These are phyloP conservation scores for Trichoderma erinaceum DNA, from an alignment of 495 filamentous ascomycete genomes.

Conservation along the genomic window DNA sequence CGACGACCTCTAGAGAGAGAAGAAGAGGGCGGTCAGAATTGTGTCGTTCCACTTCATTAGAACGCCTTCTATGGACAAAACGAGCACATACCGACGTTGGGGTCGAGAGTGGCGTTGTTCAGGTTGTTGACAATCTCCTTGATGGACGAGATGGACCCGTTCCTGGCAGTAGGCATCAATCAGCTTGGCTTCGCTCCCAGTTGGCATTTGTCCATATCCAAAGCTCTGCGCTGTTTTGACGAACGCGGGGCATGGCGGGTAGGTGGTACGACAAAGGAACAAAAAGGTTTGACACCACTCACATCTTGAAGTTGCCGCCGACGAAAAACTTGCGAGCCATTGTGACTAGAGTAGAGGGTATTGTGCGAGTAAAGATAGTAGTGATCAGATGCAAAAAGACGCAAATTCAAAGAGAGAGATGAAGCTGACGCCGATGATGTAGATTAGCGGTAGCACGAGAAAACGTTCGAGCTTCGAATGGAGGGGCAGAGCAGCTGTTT, in stretches of 20 bases:
- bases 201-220: not conserved
- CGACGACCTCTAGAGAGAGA: constrained; percentile 68
- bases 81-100: constrained; percentile 52
- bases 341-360: constrained; percentile 26
- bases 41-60: not conserved
- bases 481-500: constrained; percentile 6
- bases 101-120: constrained; percentile 68
- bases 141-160: constrained; percentile 81
- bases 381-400: constrained; percentile 1
- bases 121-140: constrained; percentile 81
- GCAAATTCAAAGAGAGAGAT: not conserved
- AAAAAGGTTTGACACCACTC: constrained; percentile 12
- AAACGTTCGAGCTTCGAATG: constrained; percentile 3
- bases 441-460: not conserved
- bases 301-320: constrained; percentile 99
- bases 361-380: constrained; percentile 10
- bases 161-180: constrained; percentile 49
- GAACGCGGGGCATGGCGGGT: not conserved
- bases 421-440: not conserved
- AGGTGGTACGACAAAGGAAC: constrained; percentile 21
- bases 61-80: not conserved
- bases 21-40: not conserved
- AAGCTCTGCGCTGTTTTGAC: constrained; percentile 22
- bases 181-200: not conserved
- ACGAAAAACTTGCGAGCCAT: constrained; percentile 99